These are phyloP conservation scores for Nidula niveotomentosa DNA, from an alignment of 1,284 basidiomycete species.

Conservation along the genomic window DNA sequence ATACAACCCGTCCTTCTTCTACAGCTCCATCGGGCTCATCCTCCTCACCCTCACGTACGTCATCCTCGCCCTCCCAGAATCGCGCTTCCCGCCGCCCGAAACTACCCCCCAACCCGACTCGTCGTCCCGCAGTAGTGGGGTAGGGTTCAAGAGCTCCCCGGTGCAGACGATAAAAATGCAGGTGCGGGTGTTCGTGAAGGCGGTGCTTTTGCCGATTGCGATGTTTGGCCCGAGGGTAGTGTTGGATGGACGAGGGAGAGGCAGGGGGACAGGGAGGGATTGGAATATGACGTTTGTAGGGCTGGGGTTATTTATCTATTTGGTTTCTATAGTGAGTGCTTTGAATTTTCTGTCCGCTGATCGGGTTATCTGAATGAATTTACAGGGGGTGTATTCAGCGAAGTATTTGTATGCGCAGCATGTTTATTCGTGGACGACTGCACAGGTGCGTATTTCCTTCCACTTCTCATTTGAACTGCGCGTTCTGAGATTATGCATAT, in stretches of 20 bases:
- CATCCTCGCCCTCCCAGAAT: conserved; percentile 46
- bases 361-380: too few relatives aligned
- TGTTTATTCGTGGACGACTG: conserved; percentile 47
- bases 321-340: conserved; percentile 45
- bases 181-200: conserved; percentile 25
- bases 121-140: conserved; percentile 11
- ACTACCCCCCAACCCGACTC: conserved; percentile 2
- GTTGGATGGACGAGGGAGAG: conserved; percentile 17
- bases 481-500: neutral
- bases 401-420: conserved; percentile 56
- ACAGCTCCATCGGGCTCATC: conserved; percentile 35
- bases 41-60: conserved; percentile 37
- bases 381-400: conserved; percentile 48
- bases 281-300: conserved; percentile 49
- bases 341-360: too few relatives aligned
- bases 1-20: conserved; percentile 35
- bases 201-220: conserved; percentile 41
- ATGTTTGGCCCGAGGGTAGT: conserved; percentile 37
- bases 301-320: conserved; percentile 41
- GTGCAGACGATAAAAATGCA: conserved; percentile 18
- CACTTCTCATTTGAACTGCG: neutral
- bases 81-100: conserved; percentile 23
- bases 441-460: conserved; percentile 28
- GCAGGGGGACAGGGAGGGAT: conserved; percentile 31
- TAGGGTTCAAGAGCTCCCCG: conserved; percentile 23